phyloP scores from a whole-genome alignment of 2,329 filamentous ascomycete genomes.

The Fusarium chlamydosporum region DNA sequence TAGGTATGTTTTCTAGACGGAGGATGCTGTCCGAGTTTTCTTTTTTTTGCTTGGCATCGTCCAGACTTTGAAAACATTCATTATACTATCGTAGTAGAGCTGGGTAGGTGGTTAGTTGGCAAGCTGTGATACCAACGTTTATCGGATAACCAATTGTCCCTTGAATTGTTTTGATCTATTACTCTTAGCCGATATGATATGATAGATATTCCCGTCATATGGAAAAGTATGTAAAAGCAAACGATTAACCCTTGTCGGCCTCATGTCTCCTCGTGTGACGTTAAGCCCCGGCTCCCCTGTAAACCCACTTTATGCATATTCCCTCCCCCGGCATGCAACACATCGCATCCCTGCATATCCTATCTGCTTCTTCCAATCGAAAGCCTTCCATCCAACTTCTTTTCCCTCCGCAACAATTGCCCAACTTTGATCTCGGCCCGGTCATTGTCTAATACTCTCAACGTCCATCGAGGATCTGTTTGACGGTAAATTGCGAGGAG shows the following conservation, averaged over 20 bases:
- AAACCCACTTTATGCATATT: constrained; percentile 46
- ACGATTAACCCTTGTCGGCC: constrained; percentile 30
- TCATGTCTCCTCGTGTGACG: constrained; percentile 37
- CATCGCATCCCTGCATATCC: constrained; percentile 32
- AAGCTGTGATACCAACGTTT: neutral
- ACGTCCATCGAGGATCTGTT: constrained; percentile 13
- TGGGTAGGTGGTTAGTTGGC: neutral
- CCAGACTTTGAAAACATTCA: neutral
- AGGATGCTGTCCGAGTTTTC: constrained; percentile 3
- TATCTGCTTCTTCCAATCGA: constrained; percentile 16
- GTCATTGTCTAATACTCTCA: neutral
- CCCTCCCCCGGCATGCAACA: constrained; percentile 8
- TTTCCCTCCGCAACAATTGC: constrained; percentile 12
- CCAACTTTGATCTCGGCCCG: constrained; percentile 25
- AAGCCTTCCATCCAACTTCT: neutral
- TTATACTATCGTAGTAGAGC: neutral
- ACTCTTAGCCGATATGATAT: constrained; percentile 16
- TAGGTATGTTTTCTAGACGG: constrained; percentile 6
- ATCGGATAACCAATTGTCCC: neutral
- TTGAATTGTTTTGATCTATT: constrained; percentile 16
- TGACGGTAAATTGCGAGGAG: constrained; percentile 35
- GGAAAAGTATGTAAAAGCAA: too few relatives aligned
- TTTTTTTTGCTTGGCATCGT: constrained; percentile 19
- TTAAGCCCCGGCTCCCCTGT: constrained; percentile 29
- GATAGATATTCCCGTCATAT: constrained; percentile 32